A percentile compares a stretch with the other conserved stretches of the same genome.
Evolutionary conservation across 2,329 filamentous ascomycete genomes (phyloP).

Genomic region (Fusarium sp.): DNA sequence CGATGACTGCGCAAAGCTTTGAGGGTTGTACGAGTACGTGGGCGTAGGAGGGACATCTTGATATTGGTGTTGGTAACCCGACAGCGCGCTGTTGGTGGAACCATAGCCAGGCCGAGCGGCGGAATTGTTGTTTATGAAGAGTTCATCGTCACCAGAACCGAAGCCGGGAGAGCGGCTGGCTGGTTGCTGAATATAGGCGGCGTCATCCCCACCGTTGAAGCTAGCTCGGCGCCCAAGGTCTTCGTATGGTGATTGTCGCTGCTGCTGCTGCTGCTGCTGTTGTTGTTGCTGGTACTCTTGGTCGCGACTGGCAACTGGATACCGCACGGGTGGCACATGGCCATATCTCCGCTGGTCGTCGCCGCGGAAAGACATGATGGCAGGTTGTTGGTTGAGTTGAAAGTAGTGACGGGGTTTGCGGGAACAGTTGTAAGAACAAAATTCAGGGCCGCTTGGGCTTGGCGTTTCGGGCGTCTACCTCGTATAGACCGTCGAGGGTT

Average conservation of each 20-base stretch:
- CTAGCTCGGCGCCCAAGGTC: slow-evolving; percentile 67
- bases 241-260: slow-evolving; percentile 49
- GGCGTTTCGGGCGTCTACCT: slow-evolving; percentile 42
- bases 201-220: slow-evolving; percentile 82
- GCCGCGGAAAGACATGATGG: slow-evolving; percentile 71
- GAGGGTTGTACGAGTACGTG: slow-evolving; percentile 75
- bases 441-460: slow-evolving; percentile 39
- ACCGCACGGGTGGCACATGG: slow-evolving; percentile 74
- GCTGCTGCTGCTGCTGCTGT: slow-evolving; percentile 48
- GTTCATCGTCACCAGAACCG: slow-evolving; percentile 63
- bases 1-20: slow-evolving; percentile 63
- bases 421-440: slow-evolving; percentile 26
- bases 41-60: slow-evolving; percentile 60
- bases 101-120: slow-evolving; percentile 52
- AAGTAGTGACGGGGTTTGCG: slow-evolving; percentile 15
- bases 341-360: slow-evolving; percentile 73
- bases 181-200: slow-evolving; percentile 60
- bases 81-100: slow-evolving; percentile 59
- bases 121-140: slow-evolving; percentile 67
- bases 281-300: slow-evolving; percentile 48
- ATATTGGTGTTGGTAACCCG: slow-evolving; percentile 65
- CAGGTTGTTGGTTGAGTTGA: slow-evolving; percentile 6
- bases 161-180: slow-evolving; percentile 42
- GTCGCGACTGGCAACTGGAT: slow-evolving; percentile 61
- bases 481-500: slow-evolving; percentile 42